Evolutionary conservation across 345 rosid species (phyloP).

Genomic region (Chamaenerion angustifolium): DNA sequence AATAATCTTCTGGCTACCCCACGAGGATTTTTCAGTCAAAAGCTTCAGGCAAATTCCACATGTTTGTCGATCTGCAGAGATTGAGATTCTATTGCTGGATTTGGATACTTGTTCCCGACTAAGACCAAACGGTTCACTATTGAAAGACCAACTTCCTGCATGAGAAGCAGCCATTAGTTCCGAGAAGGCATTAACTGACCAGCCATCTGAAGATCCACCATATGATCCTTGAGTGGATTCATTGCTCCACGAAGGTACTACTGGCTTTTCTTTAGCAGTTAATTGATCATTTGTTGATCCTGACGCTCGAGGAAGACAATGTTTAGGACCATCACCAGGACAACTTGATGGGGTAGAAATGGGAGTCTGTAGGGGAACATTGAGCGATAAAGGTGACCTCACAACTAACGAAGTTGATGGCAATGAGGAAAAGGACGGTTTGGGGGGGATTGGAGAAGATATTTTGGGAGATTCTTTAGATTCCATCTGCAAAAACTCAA

Average conservation of each 20-base stretch:
- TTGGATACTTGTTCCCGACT: constrained; percentile 33
- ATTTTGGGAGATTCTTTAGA: constrained; percentile 31
- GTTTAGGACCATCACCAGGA: constrained; percentile 27
- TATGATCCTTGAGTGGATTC: constrained; percentile 41
- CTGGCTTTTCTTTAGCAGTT: constrained; percentile 29
- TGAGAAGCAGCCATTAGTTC: constrained; percentile 64
- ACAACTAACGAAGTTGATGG: constrained; percentile 53
- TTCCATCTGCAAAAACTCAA: constrained; percentile 27
- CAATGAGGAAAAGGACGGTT: constrained; percentile 45
- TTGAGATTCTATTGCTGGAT: constrained; percentile 26
- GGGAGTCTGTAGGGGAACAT: constrained; percentile 30
- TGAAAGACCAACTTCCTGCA: constrained; percentile 48
- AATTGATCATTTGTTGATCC: constrained; percentile 30
- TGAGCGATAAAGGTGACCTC: constrained; percentile 38
- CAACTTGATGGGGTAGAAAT: constrained; percentile 30
- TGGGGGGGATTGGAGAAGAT: constrained; percentile 38
- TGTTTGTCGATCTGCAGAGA: constrained; percentile 40
- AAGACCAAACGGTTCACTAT: constrained; percentile 35
- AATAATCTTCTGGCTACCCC: constrained; percentile 65
- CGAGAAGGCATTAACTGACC: constrained; percentile 77
- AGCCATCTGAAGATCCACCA: constrained; percentile 64
- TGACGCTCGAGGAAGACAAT: constrained; percentile 24
- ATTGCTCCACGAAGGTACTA: constrained; percentile 37
- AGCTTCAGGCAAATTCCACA: constrained; percentile 86
- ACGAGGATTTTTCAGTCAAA: constrained; percentile 61